Evolutionary conservation across 768 basidiomycete genomes (phyloP).

Genomic region (Phaeotremella fagi): DNA sequence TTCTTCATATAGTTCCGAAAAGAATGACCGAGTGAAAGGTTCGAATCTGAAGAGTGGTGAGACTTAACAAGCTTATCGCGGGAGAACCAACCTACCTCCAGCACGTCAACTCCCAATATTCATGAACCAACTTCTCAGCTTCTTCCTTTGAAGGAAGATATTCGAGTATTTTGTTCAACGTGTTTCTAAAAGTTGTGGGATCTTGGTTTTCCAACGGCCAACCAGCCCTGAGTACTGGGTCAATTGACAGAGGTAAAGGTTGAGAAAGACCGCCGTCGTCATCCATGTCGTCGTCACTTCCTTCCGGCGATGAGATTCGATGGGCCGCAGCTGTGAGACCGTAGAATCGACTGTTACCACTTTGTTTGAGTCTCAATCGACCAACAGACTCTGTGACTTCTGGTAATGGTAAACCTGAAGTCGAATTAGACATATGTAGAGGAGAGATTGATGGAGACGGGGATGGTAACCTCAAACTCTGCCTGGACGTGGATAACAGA

Average conservation of each 20-base stretch:
- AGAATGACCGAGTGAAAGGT: neutral
- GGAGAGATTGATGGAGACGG: neutral
- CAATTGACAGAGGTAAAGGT: neutral
- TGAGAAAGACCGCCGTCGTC: neutral
- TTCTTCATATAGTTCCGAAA: neutral
- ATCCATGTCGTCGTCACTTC: neutral
- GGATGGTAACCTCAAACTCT: neutral
- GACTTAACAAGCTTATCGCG: neutral
- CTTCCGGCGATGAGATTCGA: neutral
- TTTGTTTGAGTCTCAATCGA: neutral
- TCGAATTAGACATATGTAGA: neutral
- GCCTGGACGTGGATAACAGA: neutral
- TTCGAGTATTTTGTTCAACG: neutral
- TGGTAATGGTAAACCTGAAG: neutral
- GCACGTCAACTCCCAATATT: neutral
- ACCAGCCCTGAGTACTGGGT: neutral
- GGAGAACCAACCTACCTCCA: neutral
- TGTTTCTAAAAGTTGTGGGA: neutral
- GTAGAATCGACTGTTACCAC: slow-evolving; percentile 2
- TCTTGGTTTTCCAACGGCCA: neutral
- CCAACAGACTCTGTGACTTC: neutral
- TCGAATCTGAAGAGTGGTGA: neutral
- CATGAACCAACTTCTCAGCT: neutral
- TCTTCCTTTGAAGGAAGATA: neutral
- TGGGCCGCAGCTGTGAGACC: neutral